A percentile compares a stretch with the other conserved stretches of the same genome.
These are phyloP conservation scores for Polygonum maritimum DNA, from an alignment of 148 eudicot species.

Conservation along the genomic window DNA sequence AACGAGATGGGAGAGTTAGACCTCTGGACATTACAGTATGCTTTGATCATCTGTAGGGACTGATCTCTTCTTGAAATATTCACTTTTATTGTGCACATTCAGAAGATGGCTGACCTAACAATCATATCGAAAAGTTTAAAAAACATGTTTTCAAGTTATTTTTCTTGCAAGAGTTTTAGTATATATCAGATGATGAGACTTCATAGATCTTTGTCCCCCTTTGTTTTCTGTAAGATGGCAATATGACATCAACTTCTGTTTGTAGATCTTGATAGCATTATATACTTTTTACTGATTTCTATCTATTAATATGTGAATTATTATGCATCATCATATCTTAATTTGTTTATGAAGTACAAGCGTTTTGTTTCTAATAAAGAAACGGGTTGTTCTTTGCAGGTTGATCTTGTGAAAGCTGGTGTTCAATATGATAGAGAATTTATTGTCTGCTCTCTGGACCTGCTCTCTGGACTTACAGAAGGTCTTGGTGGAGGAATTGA, in stretches of 20 bases:
- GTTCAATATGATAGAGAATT: conserved; percentile 81
- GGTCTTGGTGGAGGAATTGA: conserved; percentile 96
- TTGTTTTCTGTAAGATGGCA: neutral
- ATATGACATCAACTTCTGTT: neutral
- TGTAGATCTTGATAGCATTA: neutral
- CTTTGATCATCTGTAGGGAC: neutral
- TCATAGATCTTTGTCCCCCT: neutral
- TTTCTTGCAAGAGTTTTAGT: neutral
- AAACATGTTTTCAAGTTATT: neutral
- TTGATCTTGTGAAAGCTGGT: conserved; percentile 58
- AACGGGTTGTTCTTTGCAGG: conserved; percentile 29
- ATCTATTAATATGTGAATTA: neutral
- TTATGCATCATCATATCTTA: neutral
- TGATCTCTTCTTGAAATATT: neutral
- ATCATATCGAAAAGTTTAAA: neutral
- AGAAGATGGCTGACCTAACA: neutral
- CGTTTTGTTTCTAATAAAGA: neutral
- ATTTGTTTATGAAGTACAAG: neutral
- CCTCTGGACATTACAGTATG: neutral
- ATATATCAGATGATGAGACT: neutral
- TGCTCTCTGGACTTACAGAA: conserved; percentile 88
- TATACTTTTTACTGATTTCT: neutral
- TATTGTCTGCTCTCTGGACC: conserved; percentile 77
- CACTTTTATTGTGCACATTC: neutral
- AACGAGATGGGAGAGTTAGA: neutral